These are phyloP conservation scores for Pseudopithomyces chartarum DNA, from an alignment of 2,329 filamentous ascomycete species.

Conservation along the genomic window DNA sequence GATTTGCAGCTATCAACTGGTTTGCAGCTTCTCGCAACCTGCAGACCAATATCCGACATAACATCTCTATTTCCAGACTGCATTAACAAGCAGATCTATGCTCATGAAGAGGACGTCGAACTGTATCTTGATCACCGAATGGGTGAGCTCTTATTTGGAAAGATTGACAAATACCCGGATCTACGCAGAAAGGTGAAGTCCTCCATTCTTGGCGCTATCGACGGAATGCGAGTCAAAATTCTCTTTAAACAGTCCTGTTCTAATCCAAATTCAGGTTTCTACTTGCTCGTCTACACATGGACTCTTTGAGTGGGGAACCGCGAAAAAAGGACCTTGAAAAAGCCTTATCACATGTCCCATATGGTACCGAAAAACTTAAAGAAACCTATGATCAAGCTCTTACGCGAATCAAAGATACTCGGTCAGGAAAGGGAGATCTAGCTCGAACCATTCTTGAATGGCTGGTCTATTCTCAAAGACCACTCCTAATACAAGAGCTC, in stretches of 20 bases:
- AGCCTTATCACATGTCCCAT: neutral
- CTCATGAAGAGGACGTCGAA: neutral
- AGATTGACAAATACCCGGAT: neutral
- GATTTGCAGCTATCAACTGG: neutral
- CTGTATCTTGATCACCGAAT: neutral
- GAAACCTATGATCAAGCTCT: conserved; percentile 5
- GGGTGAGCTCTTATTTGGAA: neutral
- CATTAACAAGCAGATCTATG: neutral
- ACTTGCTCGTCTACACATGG: neutral
- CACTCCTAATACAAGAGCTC: conserved; percentile 5
- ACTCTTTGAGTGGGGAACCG: too few species aligned
- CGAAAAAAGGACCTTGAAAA: too few species aligned
- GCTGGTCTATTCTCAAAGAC: conserved; percentile 1
- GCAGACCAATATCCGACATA: neutral
- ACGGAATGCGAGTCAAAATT: neutral
- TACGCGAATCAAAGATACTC: neutral
- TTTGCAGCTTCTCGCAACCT: neutral
- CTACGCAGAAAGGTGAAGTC: neutral
- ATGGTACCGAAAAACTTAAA: conserved; percentile 1
- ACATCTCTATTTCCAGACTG: neutral
- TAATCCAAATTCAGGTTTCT: neutral
- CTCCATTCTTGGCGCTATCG: neutral
- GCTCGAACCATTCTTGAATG: neutral
- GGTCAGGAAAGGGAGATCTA: neutral
- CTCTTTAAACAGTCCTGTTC: neutral